Evolutionary conservation across 257 asterid genomes (phyloP).

Genomic region (Ophiorrhiza pumila): DNA sequence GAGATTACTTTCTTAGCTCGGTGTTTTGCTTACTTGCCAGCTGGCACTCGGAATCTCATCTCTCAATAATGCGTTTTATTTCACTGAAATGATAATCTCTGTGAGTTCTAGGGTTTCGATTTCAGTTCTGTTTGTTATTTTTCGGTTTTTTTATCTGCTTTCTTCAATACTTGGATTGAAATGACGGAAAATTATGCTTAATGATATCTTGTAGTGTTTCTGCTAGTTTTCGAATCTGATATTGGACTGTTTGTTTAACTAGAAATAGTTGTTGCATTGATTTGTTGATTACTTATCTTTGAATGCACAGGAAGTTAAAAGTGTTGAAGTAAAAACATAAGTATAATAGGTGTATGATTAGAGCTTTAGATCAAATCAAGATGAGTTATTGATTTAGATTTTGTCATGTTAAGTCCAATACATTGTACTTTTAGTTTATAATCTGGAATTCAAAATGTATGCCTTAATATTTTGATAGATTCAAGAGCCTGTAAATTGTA

Average conservation of each 20-base stretch:
- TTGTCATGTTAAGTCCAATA: neutral
- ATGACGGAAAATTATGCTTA: neutral
- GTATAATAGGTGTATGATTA: neutral
- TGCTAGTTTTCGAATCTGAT: neutral
- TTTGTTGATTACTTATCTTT: neutral
- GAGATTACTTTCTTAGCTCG: constrained; percentile 1
- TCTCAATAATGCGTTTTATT: neutral
- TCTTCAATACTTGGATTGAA: neutral
- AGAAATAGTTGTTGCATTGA: neutral
- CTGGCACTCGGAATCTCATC: constrained; percentile 5
- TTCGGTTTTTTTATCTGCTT: neutral
- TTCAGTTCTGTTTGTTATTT: neutral
- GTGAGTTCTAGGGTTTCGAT: constrained; percentile 5
- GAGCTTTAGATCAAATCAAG: neutral
- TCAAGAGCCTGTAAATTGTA: neutral
- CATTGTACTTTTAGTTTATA: neutral
- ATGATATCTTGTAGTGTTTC: no score
- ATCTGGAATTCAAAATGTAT: neutral
- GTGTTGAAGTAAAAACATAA: neutral
- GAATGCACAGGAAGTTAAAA: neutral
- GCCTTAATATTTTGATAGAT: neutral
- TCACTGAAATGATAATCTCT: neutral
- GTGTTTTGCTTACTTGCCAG: neutral
- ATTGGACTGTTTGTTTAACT: neutral
- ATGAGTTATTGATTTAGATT: neutral